These are phyloP conservation scores for Penicillium polonicum DNA, from an alignment of 2,329 filamentous ascomycete species.

Conservation along the genomic window DNA sequence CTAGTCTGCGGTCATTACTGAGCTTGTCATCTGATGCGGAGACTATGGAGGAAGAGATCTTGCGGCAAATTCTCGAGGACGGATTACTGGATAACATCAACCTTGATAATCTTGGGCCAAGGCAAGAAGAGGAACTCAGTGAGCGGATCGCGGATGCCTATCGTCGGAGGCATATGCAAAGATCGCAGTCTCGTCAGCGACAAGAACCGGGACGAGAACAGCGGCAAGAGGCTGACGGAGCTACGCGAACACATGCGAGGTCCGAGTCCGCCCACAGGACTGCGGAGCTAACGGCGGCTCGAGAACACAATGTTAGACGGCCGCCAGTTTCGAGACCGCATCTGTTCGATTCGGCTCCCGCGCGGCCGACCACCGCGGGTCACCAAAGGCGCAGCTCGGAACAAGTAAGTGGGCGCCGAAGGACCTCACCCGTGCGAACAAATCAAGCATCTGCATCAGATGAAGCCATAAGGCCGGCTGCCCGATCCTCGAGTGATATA, in stretches of 20 bases:
- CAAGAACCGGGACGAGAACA: constrained; percentile 32
- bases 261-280: constrained; percentile 34
- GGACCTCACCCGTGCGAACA: constrained; percentile 35
- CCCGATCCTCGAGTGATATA: constrained; percentile 40
- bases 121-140: constrained; percentile 84
- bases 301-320: constrained; percentile 23
- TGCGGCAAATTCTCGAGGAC: constrained; percentile 84
- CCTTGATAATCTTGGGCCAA: constrained; percentile 78
- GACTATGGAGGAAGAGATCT: constrained; percentile 79
- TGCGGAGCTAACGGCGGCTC: constrained; percentile 15
- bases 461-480: constrained; percentile 32
- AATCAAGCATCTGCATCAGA: constrained; percentile 38
- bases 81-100: constrained; percentile 85
- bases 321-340: constrained; percentile 35
- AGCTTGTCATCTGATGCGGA: constrained; percentile 71
- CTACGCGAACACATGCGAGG: constrained; percentile 29
- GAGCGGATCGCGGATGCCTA: constrained; percentile 89
- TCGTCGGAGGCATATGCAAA: constrained; percentile 63
- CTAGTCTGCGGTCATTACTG: constrained; percentile 80
- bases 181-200: constrained; percentile 42
- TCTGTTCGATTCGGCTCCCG: constrained; percentile 31
- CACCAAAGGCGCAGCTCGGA: constrained; percentile 42
- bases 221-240: constrained; percentile 32
- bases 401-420: constrained; percentile 31
- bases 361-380: constrained; percentile 20